These are phyloP conservation scores for Alternaria longipes DNA, from an alignment of 2,329 filamentous ascomycete species.

Conservation along the genomic window DNA sequence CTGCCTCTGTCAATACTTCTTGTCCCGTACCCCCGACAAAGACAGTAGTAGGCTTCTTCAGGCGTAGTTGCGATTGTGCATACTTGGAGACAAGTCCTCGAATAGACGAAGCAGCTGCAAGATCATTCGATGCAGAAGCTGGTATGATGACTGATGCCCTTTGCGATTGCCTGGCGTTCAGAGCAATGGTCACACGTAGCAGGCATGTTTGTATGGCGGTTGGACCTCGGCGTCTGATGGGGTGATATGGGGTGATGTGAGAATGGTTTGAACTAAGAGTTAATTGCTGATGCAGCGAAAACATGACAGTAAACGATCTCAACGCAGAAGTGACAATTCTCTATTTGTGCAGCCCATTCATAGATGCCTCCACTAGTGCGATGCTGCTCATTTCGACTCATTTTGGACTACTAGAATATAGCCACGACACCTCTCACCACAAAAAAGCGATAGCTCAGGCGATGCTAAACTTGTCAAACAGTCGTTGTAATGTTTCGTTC, in stretches of 20 bases:
- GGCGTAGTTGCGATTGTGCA: slow-evolving; percentile 42
- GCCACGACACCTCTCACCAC: background rate
- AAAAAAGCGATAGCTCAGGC: background rate
- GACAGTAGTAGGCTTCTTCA: slow-evolving; percentile 41
- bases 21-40: slow-evolving; percentile 38
- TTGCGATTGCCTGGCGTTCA: slow-evolving; percentile 25
- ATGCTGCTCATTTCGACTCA: too few relatives aligned
- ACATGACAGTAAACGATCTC: background rate
- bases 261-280: background rate
- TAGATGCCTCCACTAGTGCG: too few relatives aligned
- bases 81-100: slow-evolving; percentile 39
- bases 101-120: slow-evolving; percentile 28
- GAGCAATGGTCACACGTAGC: slow-evolving; percentile 42
- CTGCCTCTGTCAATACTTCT: slow-evolving; percentile 38
- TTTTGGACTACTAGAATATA: background rate
- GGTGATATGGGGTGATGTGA: too few relatives aligned
- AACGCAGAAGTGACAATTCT: background rate
- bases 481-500: background rate
- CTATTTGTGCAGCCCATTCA: too few relatives aligned
- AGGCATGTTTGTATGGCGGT: slow-evolving; percentile 6
- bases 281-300: too few relatives aligned
- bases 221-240: too few relatives aligned
- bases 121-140: slow-evolving; percentile 25
- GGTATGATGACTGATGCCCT: slow-evolving; percentile 33
- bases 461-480: background rate